Evolutionary conservation across 2,329 filamentous ascomycete genomes (phyloP), one percentile per base, ranked within the genome.

Genomic region (Juglanconis juglandina): DNA sequence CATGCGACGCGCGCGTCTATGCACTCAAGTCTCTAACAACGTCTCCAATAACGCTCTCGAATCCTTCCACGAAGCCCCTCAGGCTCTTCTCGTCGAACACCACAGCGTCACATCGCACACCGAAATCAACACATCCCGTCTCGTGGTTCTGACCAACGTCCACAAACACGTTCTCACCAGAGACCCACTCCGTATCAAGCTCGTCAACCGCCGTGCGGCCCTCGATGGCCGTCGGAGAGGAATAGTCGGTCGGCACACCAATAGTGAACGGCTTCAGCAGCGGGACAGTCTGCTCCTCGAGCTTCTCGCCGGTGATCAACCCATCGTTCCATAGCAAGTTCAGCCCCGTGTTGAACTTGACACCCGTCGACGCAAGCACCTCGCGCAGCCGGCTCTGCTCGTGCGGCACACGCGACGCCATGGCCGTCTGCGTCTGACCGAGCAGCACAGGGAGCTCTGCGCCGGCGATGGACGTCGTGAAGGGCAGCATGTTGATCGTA

Each of bases 381-480:
- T 64, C 59, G 17, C 59, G 62, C 17, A 64, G 55, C 11, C 48
- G 46, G 41, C 59, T 62, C 55, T 64, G 62, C 39, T 64, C 62
- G 32, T 64, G 57, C 17, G 55, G 49, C 24, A 64, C 51, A 33
- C 60, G 59, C 33, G 51, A 42, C 8, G 56, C 59, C 35, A 64
- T 60, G 55, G 46, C 39, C 37, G 52, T 37, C 14, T 62, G 59
- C 7, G 61, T 53, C n/a, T 56, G 42, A 14, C 52, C 13, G 7
- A 64, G 56, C 8, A 39, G 30, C 14, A 13, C 41, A 17, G 11
- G 5, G 10, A 41, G 42, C 1, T 44, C 48, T 17, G 37, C 61
- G 30, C 56, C 57, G 14, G 50, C 55, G 32, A 62, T 41, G 37
- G 37, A 7, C 8, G 37, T 39, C 34, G 55, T 54, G 52, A 57